Conservation (phyloP, 192 early-diverging fungal genomes). For the Endogone sp. region DNA sequence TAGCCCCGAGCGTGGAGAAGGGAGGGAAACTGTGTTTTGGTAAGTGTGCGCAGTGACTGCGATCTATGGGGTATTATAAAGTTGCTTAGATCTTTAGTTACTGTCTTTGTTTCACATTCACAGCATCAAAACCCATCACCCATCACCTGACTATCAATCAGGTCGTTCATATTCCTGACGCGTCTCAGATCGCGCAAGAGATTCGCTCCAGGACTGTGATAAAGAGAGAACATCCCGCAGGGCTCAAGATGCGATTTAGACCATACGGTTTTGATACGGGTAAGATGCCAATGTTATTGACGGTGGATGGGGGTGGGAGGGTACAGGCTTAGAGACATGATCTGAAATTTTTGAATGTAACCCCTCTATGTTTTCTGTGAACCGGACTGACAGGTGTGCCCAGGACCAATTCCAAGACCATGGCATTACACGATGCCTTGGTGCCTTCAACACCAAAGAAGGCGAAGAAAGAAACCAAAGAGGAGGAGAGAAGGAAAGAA, state of each 20-base stretch:
- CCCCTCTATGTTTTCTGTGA: neutral
- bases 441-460: neutral
- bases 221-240: conserved; percentile 42
- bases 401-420: neutral
- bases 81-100: no score
- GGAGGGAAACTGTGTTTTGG: conserved; percentile 25
- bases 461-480: conserved; percentile 1
- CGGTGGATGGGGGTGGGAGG: no score
- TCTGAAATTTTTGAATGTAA: neutral
- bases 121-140: conserved; percentile 21
- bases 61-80: neutral
- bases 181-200: conserved; percentile 27
- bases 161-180: conserved; percentile 26
- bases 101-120: conserved; percentile 7
- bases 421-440: neutral
- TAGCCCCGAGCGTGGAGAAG: conserved; percentile 17
- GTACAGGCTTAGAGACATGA: neutral
- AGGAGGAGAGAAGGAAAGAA: conserved; percentile 8
- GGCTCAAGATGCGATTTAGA: conserved; percentile 45
- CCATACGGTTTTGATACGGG: conserved; percentile 41
- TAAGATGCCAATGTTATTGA: conserved; percentile 5
- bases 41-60: conserved; percentile 6
- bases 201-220: conserved; percentile 33
- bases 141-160: conserved; percentile 28
- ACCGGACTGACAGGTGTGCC: neutral